Evolutionary conservation across 345 rosid species (phyloP).

Genomic region (Physaria fendleri): DNA sequence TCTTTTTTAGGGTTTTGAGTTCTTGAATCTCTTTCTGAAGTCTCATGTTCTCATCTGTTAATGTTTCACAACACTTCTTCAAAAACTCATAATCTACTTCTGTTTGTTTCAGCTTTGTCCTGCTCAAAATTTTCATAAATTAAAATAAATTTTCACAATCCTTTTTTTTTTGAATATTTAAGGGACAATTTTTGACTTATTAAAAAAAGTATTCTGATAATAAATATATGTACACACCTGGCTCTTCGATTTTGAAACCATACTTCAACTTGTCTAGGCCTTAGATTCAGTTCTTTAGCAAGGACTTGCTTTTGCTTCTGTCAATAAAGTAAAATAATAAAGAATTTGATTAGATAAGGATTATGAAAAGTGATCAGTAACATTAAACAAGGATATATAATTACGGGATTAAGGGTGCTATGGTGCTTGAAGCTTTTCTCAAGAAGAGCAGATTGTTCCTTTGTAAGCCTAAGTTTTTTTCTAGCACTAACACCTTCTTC

Average conservation of each 20-base stretch:
- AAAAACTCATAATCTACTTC: conserved; percentile 91
- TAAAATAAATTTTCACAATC: too few relatives aligned
- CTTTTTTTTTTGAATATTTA: background rate
- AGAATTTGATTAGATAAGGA: background rate
- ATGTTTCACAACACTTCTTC: conserved; percentile 83
- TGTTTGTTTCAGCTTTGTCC: conserved; percentile 98
- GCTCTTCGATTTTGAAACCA: conserved; percentile 99
- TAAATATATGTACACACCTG: conserved; percentile 60
- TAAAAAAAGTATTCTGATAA: background rate
- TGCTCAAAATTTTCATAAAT: conserved; percentile 16
- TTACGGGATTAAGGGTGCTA: conserved; percentile 92
- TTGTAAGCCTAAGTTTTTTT: conserved; percentile 90
- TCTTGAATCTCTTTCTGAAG: conserved; percentile 85
- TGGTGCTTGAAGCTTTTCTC: conserved; percentile 96
- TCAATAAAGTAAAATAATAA: background rate
- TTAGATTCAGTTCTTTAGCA: conserved; percentile 80
- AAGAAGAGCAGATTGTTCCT: conserved; percentile 83
- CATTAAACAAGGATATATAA: background rate
- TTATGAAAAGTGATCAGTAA: conserved; percentile 5
- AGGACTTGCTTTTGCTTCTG: conserved; percentile 92
- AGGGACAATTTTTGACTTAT: background rate
- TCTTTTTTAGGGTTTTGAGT: conserved; percentile 54
- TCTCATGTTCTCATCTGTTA: conserved; percentile 87
- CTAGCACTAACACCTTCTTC: conserved; percentile 57
- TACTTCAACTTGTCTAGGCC: conserved; percentile 96